Evolutionary conservation across 306 rosid genomes (phyloP).

Genomic region (Cucurbita ficifolia): DNA sequence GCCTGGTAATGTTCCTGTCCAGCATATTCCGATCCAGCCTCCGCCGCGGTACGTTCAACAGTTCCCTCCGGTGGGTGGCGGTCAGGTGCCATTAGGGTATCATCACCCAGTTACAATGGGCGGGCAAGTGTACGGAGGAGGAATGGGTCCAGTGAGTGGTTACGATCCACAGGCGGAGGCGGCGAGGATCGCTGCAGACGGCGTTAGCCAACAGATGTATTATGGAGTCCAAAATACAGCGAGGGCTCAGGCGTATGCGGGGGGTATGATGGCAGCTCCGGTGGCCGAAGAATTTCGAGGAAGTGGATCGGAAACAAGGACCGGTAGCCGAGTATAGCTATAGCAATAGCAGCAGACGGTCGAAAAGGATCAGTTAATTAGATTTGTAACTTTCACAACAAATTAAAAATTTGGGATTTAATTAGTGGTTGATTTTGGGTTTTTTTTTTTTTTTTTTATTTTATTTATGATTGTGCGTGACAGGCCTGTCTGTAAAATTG

Average conservation of each 20-base stretch:
- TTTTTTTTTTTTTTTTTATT: too few species aligned
- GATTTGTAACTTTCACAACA: background rate
- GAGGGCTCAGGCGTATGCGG: constrained; percentile 13
- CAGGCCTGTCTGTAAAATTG: too few species aligned
- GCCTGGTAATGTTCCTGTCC: constrained; percentile 18
- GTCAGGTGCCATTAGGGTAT: constrained; percentile 45
- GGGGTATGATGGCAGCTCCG: constrained; percentile 27
- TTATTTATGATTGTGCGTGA: too few species aligned
- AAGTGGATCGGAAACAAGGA: constrained; percentile 21
- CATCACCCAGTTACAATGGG: constrained; percentile 28
- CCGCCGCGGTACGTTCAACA: constrained; percentile 32
- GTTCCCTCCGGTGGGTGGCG: constrained; percentile 16
- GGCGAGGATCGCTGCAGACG: constrained; percentile 17
- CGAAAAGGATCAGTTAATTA: background rate
- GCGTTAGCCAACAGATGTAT: constrained; percentile 33
- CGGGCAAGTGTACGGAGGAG: constrained; percentile 41
- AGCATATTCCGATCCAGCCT: constrained; percentile 22
- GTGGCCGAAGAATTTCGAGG: constrained; percentile 32
- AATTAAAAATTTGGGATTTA: background rate
- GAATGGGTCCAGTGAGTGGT: constrained; percentile 23
- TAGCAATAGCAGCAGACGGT: background rate
- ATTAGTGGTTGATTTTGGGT: background rate
- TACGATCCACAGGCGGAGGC: constrained; percentile 30
- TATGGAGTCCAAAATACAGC: constrained; percentile 31
- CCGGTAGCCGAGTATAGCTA: constrained; percentile 39